Evolutionary conservation across 768 basidiomycete genomes (phyloP).

Genomic region (Calocybe cyanea): DNA sequence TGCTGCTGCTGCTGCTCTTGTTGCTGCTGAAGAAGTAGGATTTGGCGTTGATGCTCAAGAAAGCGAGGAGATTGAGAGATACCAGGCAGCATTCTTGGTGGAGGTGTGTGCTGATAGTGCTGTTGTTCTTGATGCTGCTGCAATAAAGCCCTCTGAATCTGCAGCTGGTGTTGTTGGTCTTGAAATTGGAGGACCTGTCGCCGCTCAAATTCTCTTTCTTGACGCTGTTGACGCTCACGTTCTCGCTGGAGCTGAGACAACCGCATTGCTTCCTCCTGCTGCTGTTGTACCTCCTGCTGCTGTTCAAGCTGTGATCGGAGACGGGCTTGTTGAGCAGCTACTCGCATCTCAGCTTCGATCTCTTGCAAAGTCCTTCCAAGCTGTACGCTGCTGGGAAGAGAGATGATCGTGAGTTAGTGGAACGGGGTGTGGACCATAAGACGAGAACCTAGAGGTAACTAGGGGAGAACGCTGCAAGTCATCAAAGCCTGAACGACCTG

Average conservation of each 20-base stretch:
- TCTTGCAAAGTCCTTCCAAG: slow-evolving; percentile 68
- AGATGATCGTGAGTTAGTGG: slow-evolving; percentile 27
- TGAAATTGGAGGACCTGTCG: slow-evolving; percentile 46
- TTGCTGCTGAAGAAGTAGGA: slow-evolving; percentile 64
- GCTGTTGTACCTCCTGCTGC: slow-evolving; percentile 42
- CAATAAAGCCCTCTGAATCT: slow-evolving; percentile 39
- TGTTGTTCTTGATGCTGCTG: slow-evolving; percentile 51
- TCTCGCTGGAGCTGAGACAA: slow-evolving; percentile 31
- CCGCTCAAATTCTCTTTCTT: slow-evolving; percentile 35
- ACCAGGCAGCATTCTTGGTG: slow-evolving; percentile 65
- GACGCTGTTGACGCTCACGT: slow-evolving; percentile 27
- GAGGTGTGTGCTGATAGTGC: slow-evolving; percentile 52
- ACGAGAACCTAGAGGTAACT: slow-evolving; percentile 35
- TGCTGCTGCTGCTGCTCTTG: slow-evolving; percentile 60
- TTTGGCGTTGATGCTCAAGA: slow-evolving; percentile 71
- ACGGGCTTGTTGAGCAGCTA: slow-evolving; percentile 45
- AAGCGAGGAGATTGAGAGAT: slow-evolving; percentile 78
- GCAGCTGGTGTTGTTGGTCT: slow-evolving; percentile 48
- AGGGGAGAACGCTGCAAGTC: slow-evolving; percentile 30
- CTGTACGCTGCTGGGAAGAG: slow-evolving; percentile 28
- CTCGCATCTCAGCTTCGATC: slow-evolving; percentile 82
- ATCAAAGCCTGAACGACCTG: slow-evolving; percentile 35
- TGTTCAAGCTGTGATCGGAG: slow-evolving; percentile 22
- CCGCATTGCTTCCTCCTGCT: slow-evolving; percentile 32
- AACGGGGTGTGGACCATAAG: slow-evolving; percentile 24